phyloP scores from a whole-genome alignment of 2,329 filamentous ascomycete genomes.

The Talaromyces rugulosus region DNA sequence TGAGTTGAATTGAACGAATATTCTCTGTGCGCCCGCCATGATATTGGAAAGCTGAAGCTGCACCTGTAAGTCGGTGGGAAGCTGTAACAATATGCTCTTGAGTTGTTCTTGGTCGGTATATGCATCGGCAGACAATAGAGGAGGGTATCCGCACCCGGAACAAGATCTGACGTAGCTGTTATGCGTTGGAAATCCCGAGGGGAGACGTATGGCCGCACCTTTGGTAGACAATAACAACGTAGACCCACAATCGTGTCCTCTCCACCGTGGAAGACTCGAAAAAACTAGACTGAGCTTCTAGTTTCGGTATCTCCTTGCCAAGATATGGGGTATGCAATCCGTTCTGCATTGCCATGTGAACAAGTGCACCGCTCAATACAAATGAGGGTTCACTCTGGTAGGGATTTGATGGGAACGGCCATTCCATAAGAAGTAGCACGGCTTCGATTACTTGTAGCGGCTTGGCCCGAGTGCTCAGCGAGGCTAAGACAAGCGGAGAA shows the following conservation, averaged over 20 bases:
- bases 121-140: background rate
- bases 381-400: background rate
- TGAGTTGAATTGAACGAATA: background rate
- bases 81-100: background rate
- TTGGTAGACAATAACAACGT: background rate
- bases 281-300: background rate
- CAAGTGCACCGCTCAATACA: background rate
- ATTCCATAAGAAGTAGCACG: background rate
- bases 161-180: background rate
- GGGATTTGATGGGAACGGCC: background rate
- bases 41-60: slow-evolving; percentile 1
- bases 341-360: background rate
- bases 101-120: slow-evolving; percentile 2
- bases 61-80: background rate
- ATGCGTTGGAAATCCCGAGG: background rate
- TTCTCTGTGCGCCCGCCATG: background rate
- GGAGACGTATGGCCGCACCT: background rate
- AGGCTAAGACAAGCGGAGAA: background rate
- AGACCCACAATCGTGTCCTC: background rate
- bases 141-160: background rate
- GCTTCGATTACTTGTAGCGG: background rate
- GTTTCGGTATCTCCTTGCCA: background rate
- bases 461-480: background rate
- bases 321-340: background rate
- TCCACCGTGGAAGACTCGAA: background rate